Evolutionary conservation across 768 basidiomycete species (phyloP).

Genomic region (Mrakia blollopis): DNA sequence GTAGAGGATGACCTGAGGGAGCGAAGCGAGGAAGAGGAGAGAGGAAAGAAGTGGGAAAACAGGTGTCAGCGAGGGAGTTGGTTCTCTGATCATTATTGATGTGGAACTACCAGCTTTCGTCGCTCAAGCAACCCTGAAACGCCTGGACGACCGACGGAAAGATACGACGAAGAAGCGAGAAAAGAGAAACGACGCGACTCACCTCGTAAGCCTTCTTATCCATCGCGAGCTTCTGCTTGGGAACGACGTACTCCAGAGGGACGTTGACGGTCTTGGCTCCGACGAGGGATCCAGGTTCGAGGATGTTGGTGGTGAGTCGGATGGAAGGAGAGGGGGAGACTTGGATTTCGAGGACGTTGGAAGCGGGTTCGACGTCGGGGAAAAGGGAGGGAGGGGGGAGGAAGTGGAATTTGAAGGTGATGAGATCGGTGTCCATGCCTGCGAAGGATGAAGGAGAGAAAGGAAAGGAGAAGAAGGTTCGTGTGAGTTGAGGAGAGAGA

Average conservation of each 20-base stretch:
- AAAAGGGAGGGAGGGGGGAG: slow-evolving; percentile 1
- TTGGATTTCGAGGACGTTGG: slow-evolving; percentile 14
- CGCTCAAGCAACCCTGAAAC: no score
- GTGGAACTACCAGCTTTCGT: no score
- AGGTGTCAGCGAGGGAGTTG: no score
- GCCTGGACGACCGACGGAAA: no score
- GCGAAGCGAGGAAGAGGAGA: not conserved
- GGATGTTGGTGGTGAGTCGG: slow-evolving; percentile 11
- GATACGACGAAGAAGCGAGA: no score
- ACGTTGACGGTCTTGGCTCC: slow-evolving; percentile 15
- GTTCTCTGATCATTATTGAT: no score
- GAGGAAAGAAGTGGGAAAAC: no score
- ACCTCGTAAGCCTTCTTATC: slow-evolving; percentile 32
- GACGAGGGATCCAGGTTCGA: not conserved
- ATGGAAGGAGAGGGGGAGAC: slow-evolving; percentile 3
- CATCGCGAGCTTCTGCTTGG: slow-evolving; percentile 11
- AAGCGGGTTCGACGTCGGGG: not conserved
- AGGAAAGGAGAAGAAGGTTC: not conserved
- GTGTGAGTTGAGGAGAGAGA: no score
- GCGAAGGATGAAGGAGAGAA: not conserved
- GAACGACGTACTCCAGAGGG: slow-evolving; percentile 5
- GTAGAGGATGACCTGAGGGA: slow-evolving; percentile 17
- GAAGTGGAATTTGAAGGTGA: slow-evolving; percentile 22
- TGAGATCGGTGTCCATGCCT: slow-evolving; percentile 33
- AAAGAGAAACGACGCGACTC: not conserved